These are phyloP conservation scores for Sclerotinia spermophila DNA, from an alignment of 2,329 filamentous ascomycete species.

Conservation along the genomic window DNA sequence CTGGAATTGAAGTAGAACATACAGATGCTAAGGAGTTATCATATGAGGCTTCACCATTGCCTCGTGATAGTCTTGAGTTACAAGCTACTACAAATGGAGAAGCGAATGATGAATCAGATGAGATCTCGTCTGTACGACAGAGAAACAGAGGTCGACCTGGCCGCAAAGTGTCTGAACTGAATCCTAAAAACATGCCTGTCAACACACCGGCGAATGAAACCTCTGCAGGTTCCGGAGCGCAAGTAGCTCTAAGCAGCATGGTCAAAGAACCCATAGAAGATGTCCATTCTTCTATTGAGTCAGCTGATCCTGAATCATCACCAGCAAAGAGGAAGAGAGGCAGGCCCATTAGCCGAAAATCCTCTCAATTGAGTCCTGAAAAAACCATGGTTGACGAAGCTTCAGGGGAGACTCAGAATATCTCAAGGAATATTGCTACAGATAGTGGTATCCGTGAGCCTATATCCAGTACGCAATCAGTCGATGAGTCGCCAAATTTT, in stretches of 20 bases:
- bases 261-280: background rate
- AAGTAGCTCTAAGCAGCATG: background rate
- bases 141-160: constrained; percentile 8
- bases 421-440: background rate
- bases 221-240: too few relatives aligned
- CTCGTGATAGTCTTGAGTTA: background rate
- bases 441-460: background rate
- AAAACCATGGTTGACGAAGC: background rate
- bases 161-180: background rate
- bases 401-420: background rate
- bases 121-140: background rate
- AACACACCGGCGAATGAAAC: background rate
- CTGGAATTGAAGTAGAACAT: background rate
- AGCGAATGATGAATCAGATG: background rate
- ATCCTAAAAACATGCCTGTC: background rate
- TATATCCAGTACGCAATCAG: background rate
- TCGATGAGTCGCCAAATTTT: background rate
- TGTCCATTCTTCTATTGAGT: background rate
- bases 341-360: background rate
- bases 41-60: background rate
- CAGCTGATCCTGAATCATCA: background rate
- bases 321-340: constrained; percentile 4
- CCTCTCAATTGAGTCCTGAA: background rate
- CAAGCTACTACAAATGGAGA: background rate
- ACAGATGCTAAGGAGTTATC: background rate